A percentile compares a stretch with the other conserved stretches of the same genome.
Conservation (phyloP, 176 grass and related monocot species). For the Miscanthus lutarioriparius region DNA sequence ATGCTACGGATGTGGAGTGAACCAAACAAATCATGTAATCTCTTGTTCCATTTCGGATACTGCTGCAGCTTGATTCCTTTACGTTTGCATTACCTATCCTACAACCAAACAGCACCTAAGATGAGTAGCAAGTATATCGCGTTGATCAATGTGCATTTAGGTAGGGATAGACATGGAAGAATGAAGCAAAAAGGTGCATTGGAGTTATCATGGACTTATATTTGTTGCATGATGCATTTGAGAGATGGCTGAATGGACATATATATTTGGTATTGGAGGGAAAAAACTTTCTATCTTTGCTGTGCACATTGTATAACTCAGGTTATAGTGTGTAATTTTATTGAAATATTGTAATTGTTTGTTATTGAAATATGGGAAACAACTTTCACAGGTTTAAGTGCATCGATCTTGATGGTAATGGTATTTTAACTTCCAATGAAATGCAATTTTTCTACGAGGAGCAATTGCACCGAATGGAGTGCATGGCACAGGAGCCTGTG, state of each 20-base stretch:
- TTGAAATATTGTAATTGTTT: slow-evolving; percentile 14
- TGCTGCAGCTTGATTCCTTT: background rate
- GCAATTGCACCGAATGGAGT: slow-evolving; percentile 98
- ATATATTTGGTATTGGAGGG: background rate
- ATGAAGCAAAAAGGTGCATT: background rate
- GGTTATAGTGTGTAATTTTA: slow-evolving; percentile 7
- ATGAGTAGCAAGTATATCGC: background rate
- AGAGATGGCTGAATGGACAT: background rate
- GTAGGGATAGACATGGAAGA: background rate
- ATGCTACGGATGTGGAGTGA: background rate
- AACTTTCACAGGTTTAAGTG: slow-evolving; percentile 89
- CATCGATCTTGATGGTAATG: slow-evolving; percentile 99
- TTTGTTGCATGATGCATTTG: background rate
- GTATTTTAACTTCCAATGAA: slow-evolving; percentile 81
- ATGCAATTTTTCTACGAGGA: slow-evolving; percentile 99
- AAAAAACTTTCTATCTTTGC: background rate
- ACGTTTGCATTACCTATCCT: background rate
- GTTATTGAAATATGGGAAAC: slow-evolving; percentile 20
- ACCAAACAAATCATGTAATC: background rate
- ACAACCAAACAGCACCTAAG: background rate
- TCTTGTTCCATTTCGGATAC: background rate
- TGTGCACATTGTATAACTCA: background rate
- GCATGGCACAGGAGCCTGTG: slow-evolving; percentile 98
- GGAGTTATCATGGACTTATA: background rate
- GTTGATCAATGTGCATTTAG: background rate